phyloP scores from a whole-genome alignment of 2,329 filamentous ascomycete genomes.

The Botrytis porri region DNA sequence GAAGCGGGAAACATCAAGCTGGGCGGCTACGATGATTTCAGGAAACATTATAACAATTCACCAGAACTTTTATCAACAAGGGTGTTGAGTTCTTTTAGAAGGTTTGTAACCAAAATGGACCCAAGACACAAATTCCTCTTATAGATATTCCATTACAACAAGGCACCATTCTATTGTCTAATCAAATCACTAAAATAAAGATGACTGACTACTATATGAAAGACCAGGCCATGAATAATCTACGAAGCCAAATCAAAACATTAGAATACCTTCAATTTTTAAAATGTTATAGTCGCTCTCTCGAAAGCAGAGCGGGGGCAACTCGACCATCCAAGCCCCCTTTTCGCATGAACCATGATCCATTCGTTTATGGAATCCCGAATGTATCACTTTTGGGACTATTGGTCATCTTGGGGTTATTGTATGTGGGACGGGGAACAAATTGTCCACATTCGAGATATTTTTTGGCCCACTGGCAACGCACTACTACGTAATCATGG shows the following conservation, averaged over 20 bases:
- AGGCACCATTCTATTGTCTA: background rate
- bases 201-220: background rate
- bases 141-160: background rate
- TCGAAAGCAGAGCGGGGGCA: background rate
- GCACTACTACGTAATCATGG: background rate
- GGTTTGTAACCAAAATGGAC: background rate
- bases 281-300: background rate
- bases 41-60: background rate
- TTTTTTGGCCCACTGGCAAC: too few relatives aligned
- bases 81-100: background rate
- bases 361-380: accelerated
- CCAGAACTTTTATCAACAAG: background rate
- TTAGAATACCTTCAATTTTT: background rate
- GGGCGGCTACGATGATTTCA: background rate
- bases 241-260: background rate
- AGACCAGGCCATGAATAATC: background rate
- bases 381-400: background rate
- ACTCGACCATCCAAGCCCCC: background rate
- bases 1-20: too few relatives aligned
- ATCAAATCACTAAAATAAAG: background rate
- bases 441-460: background rate
- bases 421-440: background rate
- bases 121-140: background rate
- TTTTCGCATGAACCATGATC: accelerated
- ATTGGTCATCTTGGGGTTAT: background rate